Evolutionary conservation across 192 early-diverging fungal species (phyloP), one percentile per base, ranked within the genome.

Genomic region (Entomortierella parvispora): DNA sequence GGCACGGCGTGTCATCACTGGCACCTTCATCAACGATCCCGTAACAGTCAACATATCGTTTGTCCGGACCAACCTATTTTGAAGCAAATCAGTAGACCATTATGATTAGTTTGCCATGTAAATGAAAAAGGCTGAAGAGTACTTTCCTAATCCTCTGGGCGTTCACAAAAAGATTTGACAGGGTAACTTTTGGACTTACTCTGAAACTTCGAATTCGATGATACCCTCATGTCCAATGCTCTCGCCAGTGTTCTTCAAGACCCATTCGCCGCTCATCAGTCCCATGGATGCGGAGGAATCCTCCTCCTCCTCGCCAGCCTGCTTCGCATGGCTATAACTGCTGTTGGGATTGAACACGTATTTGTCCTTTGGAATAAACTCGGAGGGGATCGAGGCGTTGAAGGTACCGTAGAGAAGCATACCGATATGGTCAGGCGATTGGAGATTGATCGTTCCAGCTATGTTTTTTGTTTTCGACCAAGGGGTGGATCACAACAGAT

Each of bases 381-480:
- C 90, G 17, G 90, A 85, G 4, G 97, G 90, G 40, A 99, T 97
- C 17, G 95, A 96, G 23, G 96, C 97, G 67, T 99, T 99, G 84
- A 99, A 96, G 9, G 95, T 92, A 44, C 94, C 93, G 80, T 96
- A 94, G 53, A 99, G 85, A 48, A 99, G 85, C 26, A 96, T 83
- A 69, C 96, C 97, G 71, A 99, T 93, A 63, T 99, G 97, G 78
- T 96, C 94, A 7, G 93, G 86, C 48, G 95, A 97, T 50, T 96
- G 94, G 53, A 97, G 90, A 81, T 95, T 98, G 68, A 98, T 95
- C 8, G 89, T 82, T 49, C 92, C 93, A 32, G 84, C 91, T 93
- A 72, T 43, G 5, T 61, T 5, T n/a, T 45, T 33, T 9, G 20
- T 14, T 47, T 26, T 22, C 28, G 20, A 4, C 23, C 17, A 17